Evolutionary conservation across 1,284 basidiomycete genomes (phyloP).

Genomic region (Boletus semigastroideus): DNA sequence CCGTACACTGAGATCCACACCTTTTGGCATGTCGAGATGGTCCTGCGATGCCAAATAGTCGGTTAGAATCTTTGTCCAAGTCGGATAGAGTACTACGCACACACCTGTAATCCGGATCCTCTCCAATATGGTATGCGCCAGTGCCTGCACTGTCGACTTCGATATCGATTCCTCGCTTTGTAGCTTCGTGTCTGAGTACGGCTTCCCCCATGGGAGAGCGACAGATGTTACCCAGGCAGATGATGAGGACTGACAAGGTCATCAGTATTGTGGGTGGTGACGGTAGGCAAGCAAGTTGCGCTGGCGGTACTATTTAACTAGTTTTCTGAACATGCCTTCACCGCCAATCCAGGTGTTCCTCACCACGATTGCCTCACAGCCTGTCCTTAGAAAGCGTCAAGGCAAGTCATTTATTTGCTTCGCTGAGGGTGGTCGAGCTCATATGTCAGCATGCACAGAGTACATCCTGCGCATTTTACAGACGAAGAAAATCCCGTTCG

Average conservation of each 20-base stretch:
- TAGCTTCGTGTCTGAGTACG: constrained; percentile 55
- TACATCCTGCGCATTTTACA: constrained; percentile 75
- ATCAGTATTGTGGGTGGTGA: constrained; percentile 14
- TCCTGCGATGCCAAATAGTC: constrained; percentile 38
- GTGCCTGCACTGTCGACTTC: constrained; percentile 74
- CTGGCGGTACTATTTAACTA: not conserved
- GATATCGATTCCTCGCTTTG: constrained; percentile 61
- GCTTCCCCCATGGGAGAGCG: constrained; percentile 82
- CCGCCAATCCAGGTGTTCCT: constrained; percentile 79
- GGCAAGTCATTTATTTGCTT: constrained; percentile 36
- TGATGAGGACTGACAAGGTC: constrained; percentile 56
- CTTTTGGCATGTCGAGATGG: constrained; percentile 60
- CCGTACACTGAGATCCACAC: constrained; percentile 32
- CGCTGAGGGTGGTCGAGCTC: not conserved
- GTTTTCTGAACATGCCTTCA: constrained; percentile 53
- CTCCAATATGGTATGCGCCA: constrained; percentile 67
- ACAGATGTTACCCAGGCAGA: constrained; percentile 79
- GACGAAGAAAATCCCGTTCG: constrained; percentile 78
- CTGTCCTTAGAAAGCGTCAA: constrained; percentile 71
- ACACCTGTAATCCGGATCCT: constrained; percentile 72
- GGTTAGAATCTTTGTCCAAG: constrained; percentile 1
- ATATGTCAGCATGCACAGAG: constrained; percentile 44
- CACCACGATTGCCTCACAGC: constrained; percentile 82
- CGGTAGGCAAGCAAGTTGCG: not conserved
- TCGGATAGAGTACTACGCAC: constrained; percentile 11